These are phyloP conservation scores for Rosa hybrid DNA, from an alignment of 331 rosid species.

Conservation along the genomic window DNA sequence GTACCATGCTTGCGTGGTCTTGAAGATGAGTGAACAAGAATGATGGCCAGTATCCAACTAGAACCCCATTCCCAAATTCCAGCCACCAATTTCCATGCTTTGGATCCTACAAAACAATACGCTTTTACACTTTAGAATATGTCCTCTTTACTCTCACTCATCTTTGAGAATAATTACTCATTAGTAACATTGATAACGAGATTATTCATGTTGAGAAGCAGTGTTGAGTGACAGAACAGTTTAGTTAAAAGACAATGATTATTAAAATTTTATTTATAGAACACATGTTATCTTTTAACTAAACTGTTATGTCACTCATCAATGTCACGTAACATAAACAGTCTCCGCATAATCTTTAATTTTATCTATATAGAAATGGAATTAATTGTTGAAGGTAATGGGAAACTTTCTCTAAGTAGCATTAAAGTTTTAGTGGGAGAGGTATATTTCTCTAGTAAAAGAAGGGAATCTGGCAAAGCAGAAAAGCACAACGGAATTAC, in stretches of 20 bases:
- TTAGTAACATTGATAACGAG: not conserved
- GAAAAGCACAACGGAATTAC: conserved; percentile 42
- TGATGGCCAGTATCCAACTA: conserved; percentile 97
- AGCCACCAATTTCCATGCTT: conserved; percentile 99
- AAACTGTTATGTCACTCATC: not conserved
- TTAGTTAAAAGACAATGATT: not conserved
- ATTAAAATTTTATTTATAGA: not conserved
- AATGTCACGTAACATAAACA: not conserved
- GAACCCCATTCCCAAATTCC: conserved; percentile 77
- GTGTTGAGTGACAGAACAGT: not conserved
- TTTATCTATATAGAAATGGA: not conserved
- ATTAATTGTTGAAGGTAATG: not conserved
- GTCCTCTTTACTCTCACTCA: conserved; percentile 19
- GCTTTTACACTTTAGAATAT: not conserved
- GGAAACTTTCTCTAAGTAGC: not conserved
- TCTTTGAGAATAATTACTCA: not conserved
- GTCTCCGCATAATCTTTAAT: not conserved
- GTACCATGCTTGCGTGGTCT: conserved; percentile 89
- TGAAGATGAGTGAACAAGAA: conserved; percentile 77
- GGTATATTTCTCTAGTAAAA: conserved; percentile 35
- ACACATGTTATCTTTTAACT: not conserved
- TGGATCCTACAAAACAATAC: conserved; percentile 66
- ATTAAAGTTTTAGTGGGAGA: conserved; percentile 14
- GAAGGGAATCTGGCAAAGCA: conserved; percentile 70
- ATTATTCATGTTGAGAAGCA: not conserved